Percentiles rank a stretch among this genome's conserved stretches.
Conservation (phyloP, 164 flowering plant genomes). For the Sextonia rubra region DNA sequence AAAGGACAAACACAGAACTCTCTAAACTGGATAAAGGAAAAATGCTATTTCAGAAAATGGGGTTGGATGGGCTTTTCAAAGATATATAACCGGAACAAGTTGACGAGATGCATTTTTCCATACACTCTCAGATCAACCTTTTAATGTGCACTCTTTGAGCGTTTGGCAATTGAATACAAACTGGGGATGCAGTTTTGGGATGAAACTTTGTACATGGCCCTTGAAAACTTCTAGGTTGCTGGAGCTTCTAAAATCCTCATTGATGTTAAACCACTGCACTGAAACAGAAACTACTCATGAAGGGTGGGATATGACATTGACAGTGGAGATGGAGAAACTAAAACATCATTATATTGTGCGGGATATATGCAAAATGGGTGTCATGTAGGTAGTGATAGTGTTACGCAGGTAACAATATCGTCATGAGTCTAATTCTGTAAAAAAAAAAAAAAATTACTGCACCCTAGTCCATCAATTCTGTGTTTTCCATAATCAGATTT, state of each 20-base stretch:
- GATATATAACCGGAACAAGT: conserved; percentile 48
- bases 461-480: no score
- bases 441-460: no score
- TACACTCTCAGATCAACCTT: conserved; percentile 71
- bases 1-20: conserved; percentile 38
- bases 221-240: conserved; percentile 74
- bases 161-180: conserved; percentile 78
- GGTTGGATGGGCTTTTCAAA: conserved; percentile 34
- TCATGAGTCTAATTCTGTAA: no score
- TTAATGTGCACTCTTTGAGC: conserved; percentile 89
- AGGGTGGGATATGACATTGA: conserved; percentile 80
- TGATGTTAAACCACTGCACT: conserved; percentile 76
- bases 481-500: no score
- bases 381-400: no score
- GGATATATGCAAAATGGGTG: no score
- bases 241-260: conserved; percentile 79
- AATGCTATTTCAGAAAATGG: conserved; percentile 36
- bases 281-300: conserved; percentile 37
- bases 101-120: conserved; percentile 47
- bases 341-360: no score
- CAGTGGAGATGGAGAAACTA: no score
- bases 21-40: conserved; percentile 28
- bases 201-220: conserved; percentile 64
- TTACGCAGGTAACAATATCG: no score
- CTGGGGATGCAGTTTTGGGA: conserved; percentile 69